Base-by-base conservation (phyloP, 202 grass and related monocot genomes). In the Dendrocalamus latiflorus region DNA sequence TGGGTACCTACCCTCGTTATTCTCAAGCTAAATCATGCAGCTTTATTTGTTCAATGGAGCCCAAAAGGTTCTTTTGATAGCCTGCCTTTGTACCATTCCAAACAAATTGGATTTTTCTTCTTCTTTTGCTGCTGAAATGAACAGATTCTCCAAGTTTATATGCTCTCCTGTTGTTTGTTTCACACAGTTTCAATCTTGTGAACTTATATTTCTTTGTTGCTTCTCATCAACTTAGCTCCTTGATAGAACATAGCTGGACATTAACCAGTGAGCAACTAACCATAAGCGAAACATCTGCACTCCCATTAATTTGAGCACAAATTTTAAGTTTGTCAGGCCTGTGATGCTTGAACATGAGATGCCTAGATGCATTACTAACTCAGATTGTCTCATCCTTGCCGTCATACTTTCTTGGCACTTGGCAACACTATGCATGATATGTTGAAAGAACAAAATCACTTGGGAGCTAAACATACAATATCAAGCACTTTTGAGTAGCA, bases 1-100 rank as follows among this genome's bases (percentile, higher is more conserved):
- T 99, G 96, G 96, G 86, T 94, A 11, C 96, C 96, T 61, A 99
- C 96, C 12, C 89, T 99, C 51, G 96, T 99, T 76, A 94, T 99
- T 88, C 96, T 99, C 56, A 99, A 94, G 87, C 82, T 99, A 79
- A 99, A 99, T 57, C 93, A 89, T 83, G 93, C 93, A 87, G 96
- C 96, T 62, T 75, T 99, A 65, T 99, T 91, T 87, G 96, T 99
- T 61, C 89, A 95, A 10, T 99, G 96, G 96, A 99, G 96, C 79
- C 93, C 96, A 72, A 93, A 93, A 92, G 93, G 96, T 99, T 88
- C 16, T 71, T n/a, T 17, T 36, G 34, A 67, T 71, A 88, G 14
- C 64, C 69, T 36, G 21, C 66, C 56, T 54, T 79, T 4, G 21
- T 76, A 76, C 30, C 69, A 17, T 59, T 76, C 6, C 22, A 37